These are phyloP conservation scores for Prunus davidiana DNA, from an alignment of 306 rosid genomes.

Conservation along the genomic window DNA sequence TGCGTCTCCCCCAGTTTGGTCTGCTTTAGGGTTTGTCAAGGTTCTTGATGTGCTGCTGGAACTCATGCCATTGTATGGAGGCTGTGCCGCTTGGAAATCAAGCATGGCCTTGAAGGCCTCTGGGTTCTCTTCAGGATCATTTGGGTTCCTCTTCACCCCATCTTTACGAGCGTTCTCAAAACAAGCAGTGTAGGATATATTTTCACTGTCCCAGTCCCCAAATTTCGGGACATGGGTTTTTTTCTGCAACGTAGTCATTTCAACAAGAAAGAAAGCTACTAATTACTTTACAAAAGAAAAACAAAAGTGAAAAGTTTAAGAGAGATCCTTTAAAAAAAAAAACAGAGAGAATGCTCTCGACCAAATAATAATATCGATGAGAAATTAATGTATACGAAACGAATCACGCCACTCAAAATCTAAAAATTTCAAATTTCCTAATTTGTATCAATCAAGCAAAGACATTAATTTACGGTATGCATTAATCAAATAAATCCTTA, in stretches of 20 bases:
- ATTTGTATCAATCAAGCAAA: neutral
- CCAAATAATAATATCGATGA: no score
- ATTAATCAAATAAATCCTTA: neutral
- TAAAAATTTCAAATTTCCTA: neutral
- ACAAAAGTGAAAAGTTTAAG: no score
- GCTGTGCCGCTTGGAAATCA: neutral
- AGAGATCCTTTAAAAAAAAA: no score
- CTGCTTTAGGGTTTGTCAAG: neutral
- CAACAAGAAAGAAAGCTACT: neutral
- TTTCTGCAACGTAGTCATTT: slow-evolving; percentile 9
- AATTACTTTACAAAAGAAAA: no score
- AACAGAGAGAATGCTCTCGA: no score
- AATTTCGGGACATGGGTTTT: slow-evolving; percentile 42
- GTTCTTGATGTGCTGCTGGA: neutral
- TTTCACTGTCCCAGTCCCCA: slow-evolving; percentile 47
- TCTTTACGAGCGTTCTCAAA: slow-evolving; percentile 44
- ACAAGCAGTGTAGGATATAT: slow-evolving; percentile 35
- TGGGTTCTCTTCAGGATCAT: slow-evolving; percentile 46
- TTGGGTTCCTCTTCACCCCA: slow-evolving; percentile 33
- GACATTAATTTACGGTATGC: neutral
- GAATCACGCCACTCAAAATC: no score
- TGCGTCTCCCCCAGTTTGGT: neutral
- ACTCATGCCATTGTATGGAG: neutral
- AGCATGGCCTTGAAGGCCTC: slow-evolving; percentile 24
- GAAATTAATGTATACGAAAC: no score